Conservation (phyloP, 2,329 filamentous ascomycete genomes). For the Diaporthe longicolla region DNA sequence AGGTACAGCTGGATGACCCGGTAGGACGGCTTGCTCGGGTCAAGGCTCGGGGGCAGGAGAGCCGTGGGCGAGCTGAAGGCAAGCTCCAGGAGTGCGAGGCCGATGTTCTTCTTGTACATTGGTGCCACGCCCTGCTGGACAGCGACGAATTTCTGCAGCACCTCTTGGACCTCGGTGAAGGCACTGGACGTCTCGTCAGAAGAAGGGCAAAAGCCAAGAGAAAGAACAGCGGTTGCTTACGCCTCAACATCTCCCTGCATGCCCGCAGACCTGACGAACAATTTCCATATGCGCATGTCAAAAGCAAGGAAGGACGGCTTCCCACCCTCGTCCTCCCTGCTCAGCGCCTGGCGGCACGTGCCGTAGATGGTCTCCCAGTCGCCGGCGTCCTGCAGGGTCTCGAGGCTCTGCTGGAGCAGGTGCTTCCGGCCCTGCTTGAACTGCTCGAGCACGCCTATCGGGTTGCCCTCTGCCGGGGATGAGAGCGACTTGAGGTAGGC, state of each 20-base stretch:
- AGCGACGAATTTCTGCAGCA: constrained; percentile 48
- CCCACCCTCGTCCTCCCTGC: constrained; percentile 53
- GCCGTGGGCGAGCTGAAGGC: constrained; percentile 49
- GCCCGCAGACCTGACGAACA: constrained; percentile 51
- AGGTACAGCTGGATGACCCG: constrained; percentile 52
- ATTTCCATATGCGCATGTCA: constrained; percentile 57
- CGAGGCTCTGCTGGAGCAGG: constrained; percentile 58
- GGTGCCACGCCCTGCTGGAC: constrained; percentile 47
- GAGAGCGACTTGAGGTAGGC: constrained; percentile 58
- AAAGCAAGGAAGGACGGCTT: constrained; percentile 60
- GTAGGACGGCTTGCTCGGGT: constrained; percentile 43
- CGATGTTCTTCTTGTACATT: constrained; percentile 54
- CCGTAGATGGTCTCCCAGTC: constrained; percentile 60
- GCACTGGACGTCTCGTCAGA: constrained; percentile 44
- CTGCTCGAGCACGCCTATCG: constrained; percentile 59
- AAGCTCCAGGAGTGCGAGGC: constrained; percentile 51
- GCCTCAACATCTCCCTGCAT: constrained; percentile 47
- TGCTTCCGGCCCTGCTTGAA: constrained; percentile 64
- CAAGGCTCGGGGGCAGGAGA: constrained; percentile 40
- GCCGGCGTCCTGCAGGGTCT: constrained; percentile 54
- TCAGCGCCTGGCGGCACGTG: constrained; percentile 61
- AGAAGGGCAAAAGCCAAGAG: constrained; percentile 13
- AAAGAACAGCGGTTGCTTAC: constrained; percentile 42
- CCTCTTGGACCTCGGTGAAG: constrained; percentile 48
- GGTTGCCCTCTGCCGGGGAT: background rate